These are phyloP conservation scores for Hypholoma sublateritium DNA, from an alignment of 768 basidiomycete genomes.

Conservation along the genomic window DNA sequence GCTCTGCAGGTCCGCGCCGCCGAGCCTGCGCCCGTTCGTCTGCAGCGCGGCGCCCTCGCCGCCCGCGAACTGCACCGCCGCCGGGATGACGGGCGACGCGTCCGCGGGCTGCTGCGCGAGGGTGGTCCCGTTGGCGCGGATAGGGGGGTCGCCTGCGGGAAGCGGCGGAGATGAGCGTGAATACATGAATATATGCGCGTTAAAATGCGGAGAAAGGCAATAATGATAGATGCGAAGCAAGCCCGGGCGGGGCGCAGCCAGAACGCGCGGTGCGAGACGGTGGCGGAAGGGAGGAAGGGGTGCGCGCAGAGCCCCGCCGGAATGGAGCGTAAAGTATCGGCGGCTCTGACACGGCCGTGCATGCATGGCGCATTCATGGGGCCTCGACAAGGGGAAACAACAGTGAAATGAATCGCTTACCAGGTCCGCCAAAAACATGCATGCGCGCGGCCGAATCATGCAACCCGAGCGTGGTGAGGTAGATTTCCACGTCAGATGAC, in stretches of 20 bases:
- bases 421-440: constrained; percentile 18
- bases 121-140: neutral
- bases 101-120: neutral
- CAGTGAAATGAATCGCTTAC: constrained; percentile 13
- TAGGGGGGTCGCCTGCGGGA: neutral
- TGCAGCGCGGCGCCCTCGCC: neutral
- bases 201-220: constrained; percentile 10
- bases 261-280: no score
- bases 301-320: neutral
- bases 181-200: constrained; percentile 25
- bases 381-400: constrained; percentile 12
- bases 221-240: constrained; percentile 11
- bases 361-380: constrained; percentile 11
- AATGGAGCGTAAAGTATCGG: neutral
- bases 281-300: neutral
- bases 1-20: neutral
- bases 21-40: neutral
- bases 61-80: neutral
- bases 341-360: constrained; percentile 5
- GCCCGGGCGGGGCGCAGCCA: no score
- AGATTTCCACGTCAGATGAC: constrained; percentile 34
- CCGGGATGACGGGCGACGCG: constrained; percentile 1
- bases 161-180: constrained; percentile 15
- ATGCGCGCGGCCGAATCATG: constrained; percentile 28
- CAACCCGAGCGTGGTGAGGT: constrained; percentile 31